Percentiles rank a stretch among this genome's conserved stretches.
Conservation (phyloP, 805 yeast genomes). For the Saccharomycopsis lassenensis region DNA sequence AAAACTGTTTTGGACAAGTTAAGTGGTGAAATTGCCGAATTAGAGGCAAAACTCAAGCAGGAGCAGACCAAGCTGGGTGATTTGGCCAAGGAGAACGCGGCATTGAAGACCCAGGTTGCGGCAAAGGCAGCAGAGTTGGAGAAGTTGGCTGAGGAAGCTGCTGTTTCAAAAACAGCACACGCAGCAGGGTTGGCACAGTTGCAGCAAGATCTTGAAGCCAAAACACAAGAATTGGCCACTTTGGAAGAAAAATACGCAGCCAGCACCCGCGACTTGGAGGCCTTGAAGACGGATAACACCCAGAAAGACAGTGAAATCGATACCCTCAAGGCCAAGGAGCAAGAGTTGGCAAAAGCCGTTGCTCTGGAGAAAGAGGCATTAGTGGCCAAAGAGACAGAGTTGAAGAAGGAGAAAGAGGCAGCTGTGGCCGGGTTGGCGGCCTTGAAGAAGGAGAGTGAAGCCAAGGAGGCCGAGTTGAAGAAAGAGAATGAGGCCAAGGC, state of each 20-base stretch:
- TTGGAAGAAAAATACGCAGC: too few species aligned
- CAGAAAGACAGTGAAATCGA: conserved; percentile 4
- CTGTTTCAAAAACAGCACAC: too few species aligned
- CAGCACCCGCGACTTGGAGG: too few species aligned
- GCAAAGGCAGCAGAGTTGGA: background rate
- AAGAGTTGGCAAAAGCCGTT: background rate
- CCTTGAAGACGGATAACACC: too few species aligned
- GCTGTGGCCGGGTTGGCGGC: conserved; percentile 2
- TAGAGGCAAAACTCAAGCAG: too few species aligned
- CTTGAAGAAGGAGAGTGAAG: background rate
- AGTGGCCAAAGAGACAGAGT: conserved; percentile 3
- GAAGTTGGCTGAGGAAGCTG: too few species aligned
- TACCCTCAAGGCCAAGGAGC: conserved; percentile 1
- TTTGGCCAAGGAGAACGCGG: background rate
- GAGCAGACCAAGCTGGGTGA: too few species aligned
- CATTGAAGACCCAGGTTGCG: background rate
- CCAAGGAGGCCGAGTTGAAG: conserved; percentile 2
- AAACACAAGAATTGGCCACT: too few species aligned
- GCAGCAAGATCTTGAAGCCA: too few species aligned
- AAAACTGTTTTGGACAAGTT: background rate
- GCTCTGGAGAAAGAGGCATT: background rate
- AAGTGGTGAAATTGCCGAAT: background rate
- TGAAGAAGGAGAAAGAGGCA: conserved; percentile 3
- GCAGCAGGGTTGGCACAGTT: too few species aligned
- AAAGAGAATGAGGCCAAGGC: background rate